Evolutionary conservation across 176 grass and related monocot genomes (phyloP), one percentile per base, ranked within the genome.

Genomic region (Eragrostis nindensis): DNA sequence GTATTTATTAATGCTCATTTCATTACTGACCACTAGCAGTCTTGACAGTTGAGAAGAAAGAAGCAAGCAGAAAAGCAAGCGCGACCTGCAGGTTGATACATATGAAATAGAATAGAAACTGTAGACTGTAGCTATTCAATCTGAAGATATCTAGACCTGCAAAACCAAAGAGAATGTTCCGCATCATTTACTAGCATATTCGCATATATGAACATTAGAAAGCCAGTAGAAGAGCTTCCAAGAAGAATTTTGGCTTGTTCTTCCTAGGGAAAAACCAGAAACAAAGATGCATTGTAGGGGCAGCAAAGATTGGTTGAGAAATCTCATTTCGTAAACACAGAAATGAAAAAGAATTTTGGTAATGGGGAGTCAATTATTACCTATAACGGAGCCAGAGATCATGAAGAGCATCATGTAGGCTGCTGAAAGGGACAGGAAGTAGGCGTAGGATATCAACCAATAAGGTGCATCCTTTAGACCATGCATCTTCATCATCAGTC

Each of bases 401-500:
- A 80, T 89, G 59, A 94, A 91, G 5, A 85, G 48, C 16, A 73
- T 68, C 57, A 91, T 71, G 30, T 91, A 94, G 6, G 41, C 64
- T 81, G 56, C 13, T 57, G 86, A 94, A 60, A 94, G 78, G n/a
- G 73, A 24, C 18, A 94, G 68, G 48, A 89, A 91, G 63, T 89
- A 94, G n/a, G 61, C 52, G 45, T 94, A 91, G 40, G 85, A 77
- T 62, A 94, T 86, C 36, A 88, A 27, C 82, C 88, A 94, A 64
- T 94, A 91, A 11, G 86, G 86, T 40, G 69, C 82, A 66, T 91
- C 80, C 57, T 67, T 78, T 53, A 94, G 79, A 15, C 89, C 89
- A 81, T 91, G 92, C 87, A 94, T 91, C 61, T 91, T 91, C 92
- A 94, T 94, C 88, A 94, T 94, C 8, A 91, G 76, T 86, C 82